Base-by-base conservation (phyloP, 495 filamentous ascomycete genomes). In the Aspergillus affinis region DNA sequence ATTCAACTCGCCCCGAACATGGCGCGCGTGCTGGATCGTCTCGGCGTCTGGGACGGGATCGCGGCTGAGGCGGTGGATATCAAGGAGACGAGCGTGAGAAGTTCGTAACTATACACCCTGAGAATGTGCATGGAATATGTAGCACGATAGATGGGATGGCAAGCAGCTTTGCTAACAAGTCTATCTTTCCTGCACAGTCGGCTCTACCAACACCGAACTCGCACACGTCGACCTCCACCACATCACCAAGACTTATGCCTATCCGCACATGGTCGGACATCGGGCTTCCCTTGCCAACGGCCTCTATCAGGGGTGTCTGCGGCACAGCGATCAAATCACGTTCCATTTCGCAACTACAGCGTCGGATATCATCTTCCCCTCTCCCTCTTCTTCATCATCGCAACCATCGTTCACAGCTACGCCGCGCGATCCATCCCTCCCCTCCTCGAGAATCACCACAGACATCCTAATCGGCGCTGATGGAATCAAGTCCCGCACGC, bases 1-100 rank as follows among this genome's bases (percentile, higher is more conserved):
- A 91, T 93, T 64, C 89, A 93, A 70, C 79, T 93, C 47, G 88
- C 90, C 5, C 89, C 89, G 1, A 92, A 94, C 60, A 89, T 93
- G 78, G 84, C 84, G 23, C 86, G 88, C 0, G 86, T 94, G 20
- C 74, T 93, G 26, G 86, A 90, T 68, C 70, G 81, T 12, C 77
- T 89, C 29, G 89, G 87, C 49, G 84, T 85, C 51, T 90, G 88
- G 86, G 77, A 82, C 29, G 77, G 81, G 26, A 92, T 92, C 66
- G 82, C 81, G 57, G 76, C 73, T 12, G 88, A 91, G 61, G 83
- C 86, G 17, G 81, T 84, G 4, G 75, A 82, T 58, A 75, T 84
- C 47, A 64, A 69, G 21, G 78, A 81, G 30, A 85, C 82, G 6
- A 81, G 77, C 63, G 81, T 86, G 12, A 64, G 81, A 62, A 74